These are phyloP conservation scores for Pseudonitzschia pungens DNA, from an alignment of 108 stramenopile species.

Conservation along the genomic window DNA sequence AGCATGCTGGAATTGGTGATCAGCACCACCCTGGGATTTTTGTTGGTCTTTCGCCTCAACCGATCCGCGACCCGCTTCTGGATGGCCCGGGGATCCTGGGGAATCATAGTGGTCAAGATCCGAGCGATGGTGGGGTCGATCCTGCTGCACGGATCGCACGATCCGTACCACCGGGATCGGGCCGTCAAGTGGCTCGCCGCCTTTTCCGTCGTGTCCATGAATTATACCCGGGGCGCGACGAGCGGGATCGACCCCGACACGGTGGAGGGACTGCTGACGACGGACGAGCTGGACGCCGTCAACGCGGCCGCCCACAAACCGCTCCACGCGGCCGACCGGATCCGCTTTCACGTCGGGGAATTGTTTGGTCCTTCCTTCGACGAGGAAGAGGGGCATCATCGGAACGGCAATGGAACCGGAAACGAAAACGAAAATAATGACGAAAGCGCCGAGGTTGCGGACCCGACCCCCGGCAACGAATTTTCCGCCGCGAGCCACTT, in stretches of 20 bases:
- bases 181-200: slow-evolving; percentile 43
- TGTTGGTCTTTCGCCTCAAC: slow-evolving; percentile 53
- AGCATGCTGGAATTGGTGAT: slow-evolving; percentile 29
- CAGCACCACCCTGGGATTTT: slow-evolving; percentile 38
- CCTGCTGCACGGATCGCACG: slow-evolving; percentile 30
- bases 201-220: slow-evolving; percentile 26
- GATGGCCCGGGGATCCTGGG: slow-evolving; percentile 40
- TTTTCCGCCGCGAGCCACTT: neutral
- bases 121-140: slow-evolving; percentile 22
- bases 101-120: slow-evolving; percentile 22
- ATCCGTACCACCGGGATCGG: slow-evolving; percentile 26
- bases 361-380: slow-evolving; percentile 4
- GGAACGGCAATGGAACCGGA: neutral
- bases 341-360: slow-evolving; percentile 21
- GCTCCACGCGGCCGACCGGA: slow-evolving; percentile 25
- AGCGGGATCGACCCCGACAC: neutral
- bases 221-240: slow-evolving; percentile 23
- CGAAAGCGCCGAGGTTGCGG: neutral
- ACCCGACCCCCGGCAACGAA: too few species aligned
- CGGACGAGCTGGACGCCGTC: slow-evolving; percentile 21
- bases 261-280: slow-evolving; percentile 26
- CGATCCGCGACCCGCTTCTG: slow-evolving; percentile 45
- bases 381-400: neutral
- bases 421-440: neutral
- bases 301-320: slow-evolving; percentile 25